Conservation (phyloP, 768 basidiomycete species). For the Strobilomyces confusus region DNA sequence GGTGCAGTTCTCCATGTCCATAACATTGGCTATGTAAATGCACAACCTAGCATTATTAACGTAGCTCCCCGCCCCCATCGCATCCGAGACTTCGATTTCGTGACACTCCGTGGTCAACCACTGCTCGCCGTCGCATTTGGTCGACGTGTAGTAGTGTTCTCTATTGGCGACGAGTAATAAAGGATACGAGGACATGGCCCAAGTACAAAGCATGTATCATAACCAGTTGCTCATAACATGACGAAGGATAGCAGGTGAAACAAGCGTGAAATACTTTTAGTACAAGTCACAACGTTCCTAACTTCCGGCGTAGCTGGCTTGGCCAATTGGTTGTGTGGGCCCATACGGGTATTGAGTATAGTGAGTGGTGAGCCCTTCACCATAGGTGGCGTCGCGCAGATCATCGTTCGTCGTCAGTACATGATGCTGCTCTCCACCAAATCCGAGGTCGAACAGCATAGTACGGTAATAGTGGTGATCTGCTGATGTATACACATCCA, state of each 20-base stretch:
- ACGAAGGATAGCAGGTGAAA: conserved; percentile 1
- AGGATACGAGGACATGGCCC: conserved; percentile 8
- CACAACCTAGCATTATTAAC: conserved; percentile 56
- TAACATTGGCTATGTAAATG: conserved; percentile 59
- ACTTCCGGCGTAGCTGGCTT: conserved; percentile 23
- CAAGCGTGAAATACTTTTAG: neutral
- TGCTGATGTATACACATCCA: conserved; percentile 33
- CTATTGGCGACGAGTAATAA: conserved; percentile 55
- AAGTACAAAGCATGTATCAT: conserved; percentile 22
- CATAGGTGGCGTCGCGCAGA: conserved; percentile 23
- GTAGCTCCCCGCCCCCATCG: conserved; percentile 60
- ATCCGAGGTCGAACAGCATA: conserved; percentile 73
- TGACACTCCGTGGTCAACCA: conserved; percentile 56
- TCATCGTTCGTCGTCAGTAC: conserved; percentile 20
- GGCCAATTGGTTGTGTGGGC: conserved; percentile 20
- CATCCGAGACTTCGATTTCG: conserved; percentile 75
- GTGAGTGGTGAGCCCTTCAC: conserved; percentile 35
- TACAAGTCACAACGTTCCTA: neutral
- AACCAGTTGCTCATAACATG: conserved; percentile 14
- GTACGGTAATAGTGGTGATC: conserved; percentile 70
- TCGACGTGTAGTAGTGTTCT: conserved; percentile 52
- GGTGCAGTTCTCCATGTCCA: conserved; percentile 71
- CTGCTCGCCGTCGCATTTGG: conserved; percentile 68
- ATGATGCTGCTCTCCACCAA: conserved; percentile 41
- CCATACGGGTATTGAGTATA: conserved; percentile 34